These are phyloP conservation scores for Filosporella fistucella DNA, from an alignment of 495 filamentous ascomycete species.

Conservation along the genomic window DNA sequence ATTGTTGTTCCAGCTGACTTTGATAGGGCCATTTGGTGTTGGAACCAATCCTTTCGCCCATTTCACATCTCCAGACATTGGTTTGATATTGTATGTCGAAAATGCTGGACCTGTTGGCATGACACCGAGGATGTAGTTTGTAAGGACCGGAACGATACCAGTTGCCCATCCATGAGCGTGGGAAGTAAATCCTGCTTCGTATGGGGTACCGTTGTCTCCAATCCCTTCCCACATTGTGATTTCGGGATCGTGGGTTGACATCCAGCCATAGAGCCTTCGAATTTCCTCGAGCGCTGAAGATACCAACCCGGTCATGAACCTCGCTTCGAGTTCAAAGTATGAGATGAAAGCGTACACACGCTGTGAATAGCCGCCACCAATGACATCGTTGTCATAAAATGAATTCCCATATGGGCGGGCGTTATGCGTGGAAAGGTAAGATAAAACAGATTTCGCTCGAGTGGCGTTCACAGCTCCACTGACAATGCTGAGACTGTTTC, in stretches of 20 bases:
- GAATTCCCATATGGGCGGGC: constrained; percentile 36
- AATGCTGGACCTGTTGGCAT: constrained; percentile 35
- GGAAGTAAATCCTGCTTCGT: constrained; percentile 34
- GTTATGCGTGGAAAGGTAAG: constrained; percentile 29
- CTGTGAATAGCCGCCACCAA: constrained; percentile 29
- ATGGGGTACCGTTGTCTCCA: constrained; percentile 30
- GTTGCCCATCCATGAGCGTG: constrained; percentile 39
- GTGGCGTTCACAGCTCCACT: constrained; percentile 29
- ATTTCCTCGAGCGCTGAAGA: constrained; percentile 36
- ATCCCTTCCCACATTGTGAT: constrained; percentile 41
- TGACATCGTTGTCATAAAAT: constrained; percentile 38
- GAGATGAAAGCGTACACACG: constrained; percentile 48
- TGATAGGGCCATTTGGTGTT: constrained; percentile 31
- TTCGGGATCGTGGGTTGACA: constrained; percentile 37
- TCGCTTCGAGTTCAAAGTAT: constrained; percentile 42
- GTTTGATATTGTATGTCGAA: constrained; percentile 29
- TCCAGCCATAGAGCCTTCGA: constrained; percentile 39
- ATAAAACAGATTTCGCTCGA: constrained; percentile 25
- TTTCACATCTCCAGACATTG: constrained; percentile 25
- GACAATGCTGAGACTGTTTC: constrained; percentile 38
- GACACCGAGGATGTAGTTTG: constrained; percentile 37
- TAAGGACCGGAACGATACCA: constrained; percentile 32
- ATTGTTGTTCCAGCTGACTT: constrained; percentile 30
- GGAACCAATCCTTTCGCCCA: constrained; percentile 39
- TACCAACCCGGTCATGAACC: constrained; percentile 30